Conservation (phyloP, 768 basidiomycete genomes). For the Mycena amicta region DNA sequence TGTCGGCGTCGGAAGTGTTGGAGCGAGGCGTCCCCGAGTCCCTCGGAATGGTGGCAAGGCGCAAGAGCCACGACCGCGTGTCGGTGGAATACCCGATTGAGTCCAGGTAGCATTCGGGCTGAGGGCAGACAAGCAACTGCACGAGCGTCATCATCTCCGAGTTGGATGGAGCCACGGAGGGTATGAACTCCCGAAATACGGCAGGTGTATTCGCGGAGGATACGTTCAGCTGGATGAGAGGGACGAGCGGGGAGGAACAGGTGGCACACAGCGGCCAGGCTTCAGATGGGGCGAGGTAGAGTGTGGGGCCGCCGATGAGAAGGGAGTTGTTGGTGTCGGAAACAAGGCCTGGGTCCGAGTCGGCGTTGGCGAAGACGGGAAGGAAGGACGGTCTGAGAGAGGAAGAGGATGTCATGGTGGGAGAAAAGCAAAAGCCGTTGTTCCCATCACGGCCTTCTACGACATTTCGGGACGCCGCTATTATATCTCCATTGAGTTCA, state of each 20-base stretch:
- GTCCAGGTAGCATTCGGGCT: slow-evolving; percentile 7
- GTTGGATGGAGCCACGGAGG: background rate
- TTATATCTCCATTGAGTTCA: too few species aligned
- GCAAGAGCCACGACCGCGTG: slow-evolving; percentile 18
- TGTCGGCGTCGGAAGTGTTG: background rate
- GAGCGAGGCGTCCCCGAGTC: background rate
- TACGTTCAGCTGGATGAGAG: slow-evolving; percentile 15
- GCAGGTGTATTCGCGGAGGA: slow-evolving; percentile 10
- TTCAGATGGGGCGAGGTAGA: slow-evolving; percentile 4
- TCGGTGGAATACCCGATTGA: slow-evolving; percentile 10
- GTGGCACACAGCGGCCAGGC: slow-evolving; percentile 17
- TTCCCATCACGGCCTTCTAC: too few species aligned
- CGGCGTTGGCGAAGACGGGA: background rate
- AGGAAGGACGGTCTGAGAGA: background rate
- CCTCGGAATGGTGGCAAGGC: slow-evolving; percentile 13
- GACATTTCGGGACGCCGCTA: too few species aligned
- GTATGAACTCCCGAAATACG: slow-evolving; percentile 1
- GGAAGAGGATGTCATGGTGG: too few species aligned
- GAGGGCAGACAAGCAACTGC: slow-evolving; percentile 18
- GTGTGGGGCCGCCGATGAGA: slow-evolving; percentile 5
- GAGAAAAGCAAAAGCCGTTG: too few species aligned
- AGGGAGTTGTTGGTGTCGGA: too few species aligned
- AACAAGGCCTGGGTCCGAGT: background rate
- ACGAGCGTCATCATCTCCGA: slow-evolving; percentile 7
- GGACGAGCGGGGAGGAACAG: slow-evolving; percentile 12